Conservation (phyloP, 805 yeast species). For the Jamesozyma hellenica region DNA sequence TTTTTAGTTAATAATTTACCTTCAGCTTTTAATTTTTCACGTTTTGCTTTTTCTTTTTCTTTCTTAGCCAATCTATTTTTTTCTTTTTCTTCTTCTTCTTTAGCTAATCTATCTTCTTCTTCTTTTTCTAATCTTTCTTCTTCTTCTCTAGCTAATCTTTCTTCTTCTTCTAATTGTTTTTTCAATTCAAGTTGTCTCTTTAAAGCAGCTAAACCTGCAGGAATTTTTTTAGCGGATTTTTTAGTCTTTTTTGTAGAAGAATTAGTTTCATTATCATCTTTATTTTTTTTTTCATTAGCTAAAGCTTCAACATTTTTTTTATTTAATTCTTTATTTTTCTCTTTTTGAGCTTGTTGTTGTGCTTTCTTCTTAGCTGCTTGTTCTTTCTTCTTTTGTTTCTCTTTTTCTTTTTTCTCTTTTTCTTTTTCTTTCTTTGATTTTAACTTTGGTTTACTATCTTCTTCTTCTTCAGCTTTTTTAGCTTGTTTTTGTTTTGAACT, state of each 20-base stretch:
- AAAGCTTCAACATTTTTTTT: constrained; percentile 31
- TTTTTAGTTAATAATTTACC: constrained; percentile 91
- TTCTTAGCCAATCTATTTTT: constrained; percentile 60
- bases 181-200: constrained; percentile 81
- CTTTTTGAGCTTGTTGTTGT: constrained; percentile 50
- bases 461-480: constrained; percentile 38
- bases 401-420: constrained; percentile 88
- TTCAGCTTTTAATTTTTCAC: constrained; percentile 88
- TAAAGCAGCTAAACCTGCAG: constrained; percentile 86
- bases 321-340: constrained; percentile 43
- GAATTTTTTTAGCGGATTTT: constrained; percentile 65
- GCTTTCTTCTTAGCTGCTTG: constrained; percentile 79
- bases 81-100: constrained; percentile 38
- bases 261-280: constrained; percentile 30
- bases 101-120: constrained; percentile 41
- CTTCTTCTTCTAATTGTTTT: constrained; percentile 82
- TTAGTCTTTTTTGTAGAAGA: constrained; percentile 28
- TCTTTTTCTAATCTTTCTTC: constrained; percentile 44
- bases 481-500: constrained; percentile 68
- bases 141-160: constrained; percentile 61
- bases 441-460: constrained; percentile 48
- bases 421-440: constrained; percentile 91
- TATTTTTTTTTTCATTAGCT: constrained; percentile 20
- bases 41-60: constrained; percentile 78
- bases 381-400: constrained; percentile 84